A percentile compares a stretch with the other conserved stretches of the same genome.
Conservation (phyloP, 2,329 filamentous ascomycete genomes). For the Colletotrichum tofieldiae region DNA sequence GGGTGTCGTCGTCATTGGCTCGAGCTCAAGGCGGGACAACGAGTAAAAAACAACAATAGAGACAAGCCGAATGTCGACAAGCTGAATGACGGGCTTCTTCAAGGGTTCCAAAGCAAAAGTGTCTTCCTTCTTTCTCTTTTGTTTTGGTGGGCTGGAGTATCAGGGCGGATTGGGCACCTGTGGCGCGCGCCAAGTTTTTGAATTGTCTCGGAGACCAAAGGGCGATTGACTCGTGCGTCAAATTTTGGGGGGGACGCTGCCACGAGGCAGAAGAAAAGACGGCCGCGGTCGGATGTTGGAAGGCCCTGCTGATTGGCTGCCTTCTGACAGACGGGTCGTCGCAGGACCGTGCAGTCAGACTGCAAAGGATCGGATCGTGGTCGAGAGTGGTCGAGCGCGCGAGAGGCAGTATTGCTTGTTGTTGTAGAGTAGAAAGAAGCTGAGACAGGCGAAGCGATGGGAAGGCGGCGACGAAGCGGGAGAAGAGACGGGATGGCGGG, state of each 20-base stretch:
- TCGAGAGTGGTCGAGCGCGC: constrained; percentile 13
- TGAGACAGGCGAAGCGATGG: constrained; percentile 1
- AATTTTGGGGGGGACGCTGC: constrained; percentile 28
- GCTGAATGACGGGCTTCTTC: constrained; percentile 15
- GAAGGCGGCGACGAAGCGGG: not conserved
- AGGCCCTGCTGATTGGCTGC: constrained; percentile 21
- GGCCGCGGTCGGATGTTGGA: constrained; percentile 25
- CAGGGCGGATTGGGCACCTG: constrained; percentile 19
- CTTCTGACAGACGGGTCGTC: constrained; percentile 8
- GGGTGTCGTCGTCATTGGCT: constrained; percentile 41
- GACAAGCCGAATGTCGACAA: not conserved
- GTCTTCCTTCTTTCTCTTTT: constrained; percentile 9
- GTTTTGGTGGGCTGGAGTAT: constrained; percentile 18
- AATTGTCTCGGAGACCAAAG: constrained; percentile 37
- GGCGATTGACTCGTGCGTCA: constrained; percentile 39
- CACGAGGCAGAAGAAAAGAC: constrained; percentile 42
- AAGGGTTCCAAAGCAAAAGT: constrained; percentile 1
- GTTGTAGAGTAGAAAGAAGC: constrained; percentile 2
- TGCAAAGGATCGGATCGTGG: not conserved
- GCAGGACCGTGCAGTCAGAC: constrained; percentile 2
- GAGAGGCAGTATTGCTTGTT: not conserved
- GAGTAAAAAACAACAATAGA: constrained; percentile 11
- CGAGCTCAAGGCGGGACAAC: constrained; percentile 23
- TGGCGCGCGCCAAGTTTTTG: constrained; percentile 33
- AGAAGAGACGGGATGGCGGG: constrained; percentile 3